Evolutionary conservation across 2,329 filamentous ascomycete genomes (phyloP).

Genomic region (Cytospora piceae): DNA sequence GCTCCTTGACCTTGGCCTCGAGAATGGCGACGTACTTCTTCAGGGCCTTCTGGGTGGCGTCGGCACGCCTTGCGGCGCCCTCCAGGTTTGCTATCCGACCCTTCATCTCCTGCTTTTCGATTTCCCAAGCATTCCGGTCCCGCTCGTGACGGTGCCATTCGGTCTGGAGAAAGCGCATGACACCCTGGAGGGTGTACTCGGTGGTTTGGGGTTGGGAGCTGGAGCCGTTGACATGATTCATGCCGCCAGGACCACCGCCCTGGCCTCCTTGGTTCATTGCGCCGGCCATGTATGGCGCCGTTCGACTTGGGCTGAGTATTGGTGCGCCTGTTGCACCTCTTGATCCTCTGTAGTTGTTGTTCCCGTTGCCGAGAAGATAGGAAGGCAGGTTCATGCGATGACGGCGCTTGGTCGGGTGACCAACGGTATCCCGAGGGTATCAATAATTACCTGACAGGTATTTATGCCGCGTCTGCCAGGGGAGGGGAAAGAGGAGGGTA

Average conservation of each 20-base stretch:
- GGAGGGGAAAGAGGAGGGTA: neutral
- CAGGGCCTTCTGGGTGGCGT: slow-evolving; percentile 84
- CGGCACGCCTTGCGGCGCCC: slow-evolving; percentile 83
- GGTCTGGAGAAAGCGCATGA: slow-evolving; percentile 98
- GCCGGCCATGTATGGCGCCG: slow-evolving; percentile 25
- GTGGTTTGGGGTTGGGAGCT: slow-evolving; percentile 59
- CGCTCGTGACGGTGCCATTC: slow-evolving; percentile 99
- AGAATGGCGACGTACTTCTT: slow-evolving; percentile 90
- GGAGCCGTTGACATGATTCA: slow-evolving; percentile 31
- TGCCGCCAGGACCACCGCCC: slow-evolving; percentile 26
- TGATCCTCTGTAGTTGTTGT: slow-evolving; percentile 7
- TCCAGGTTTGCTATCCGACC: slow-evolving; percentile 93
- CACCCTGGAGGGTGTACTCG: slow-evolving; percentile 70
- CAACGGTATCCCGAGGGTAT: slow-evolving; percentile 1
- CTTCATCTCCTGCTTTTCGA: slow-evolving; percentile 99
- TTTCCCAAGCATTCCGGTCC: slow-evolving; percentile 98
- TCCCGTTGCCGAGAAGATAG: slow-evolving; percentile 12
- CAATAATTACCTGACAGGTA: neutral
- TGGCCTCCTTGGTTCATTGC: slow-evolving; percentile 29
- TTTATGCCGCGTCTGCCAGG: neutral
- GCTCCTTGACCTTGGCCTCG: slow-evolving; percentile 84
- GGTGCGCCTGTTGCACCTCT: slow-evolving; percentile 24
- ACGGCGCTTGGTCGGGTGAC: slow-evolving; percentile 22
- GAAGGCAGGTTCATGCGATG: slow-evolving; percentile 16
- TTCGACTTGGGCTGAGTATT: slow-evolving; percentile 15